These are phyloP conservation scores for Platanthera zijinensis DNA, from an alignment of 106 monocot genomes.

Conservation along the genomic window DNA sequence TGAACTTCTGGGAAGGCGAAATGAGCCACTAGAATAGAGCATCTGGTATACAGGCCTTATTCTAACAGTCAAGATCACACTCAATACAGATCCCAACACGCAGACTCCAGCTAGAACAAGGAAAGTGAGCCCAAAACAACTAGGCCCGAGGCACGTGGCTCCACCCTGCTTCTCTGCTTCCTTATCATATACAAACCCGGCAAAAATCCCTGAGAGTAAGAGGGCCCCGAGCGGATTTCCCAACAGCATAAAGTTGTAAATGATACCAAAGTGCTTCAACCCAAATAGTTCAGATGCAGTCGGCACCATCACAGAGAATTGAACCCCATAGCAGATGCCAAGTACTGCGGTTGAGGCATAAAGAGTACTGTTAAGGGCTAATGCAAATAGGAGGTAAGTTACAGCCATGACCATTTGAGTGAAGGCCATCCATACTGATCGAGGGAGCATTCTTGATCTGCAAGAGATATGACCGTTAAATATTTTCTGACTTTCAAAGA, in stretches of 20 bases:
- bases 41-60: constrained; percentile 75
- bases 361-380: constrained; percentile 27
- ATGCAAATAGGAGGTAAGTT: constrained; percentile 63
- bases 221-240: constrained; percentile 81
- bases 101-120: constrained; percentile 55
- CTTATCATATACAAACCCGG: constrained; percentile 65
- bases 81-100: constrained; percentile 45
- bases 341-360: constrained; percentile 55
- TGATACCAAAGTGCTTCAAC: constrained; percentile 74
- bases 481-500: neutral
- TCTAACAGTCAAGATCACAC: constrained; percentile 51
- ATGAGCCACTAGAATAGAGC: constrained; percentile 82
- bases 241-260: constrained; percentile 78
- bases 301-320: constrained; percentile 72
- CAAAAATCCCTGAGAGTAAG: constrained; percentile 63
- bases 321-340: constrained; percentile 73
- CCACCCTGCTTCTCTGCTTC: constrained; percentile 44
- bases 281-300: constrained; percentile 84
- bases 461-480: constrained; percentile 1
- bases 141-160: constrained; percentile 49
- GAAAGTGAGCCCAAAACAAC: constrained; percentile 87
- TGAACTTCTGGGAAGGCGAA: constrained; percentile 47
- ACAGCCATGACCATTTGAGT: constrained; percentile 67
- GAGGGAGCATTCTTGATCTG: constrained; percentile 73
- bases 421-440: constrained; percentile 67